These are phyloP conservation scores for Sarocladium brachiariae DNA, from an alignment of 2,329 filamentous ascomycete genomes.

Conservation along the genomic window DNA sequence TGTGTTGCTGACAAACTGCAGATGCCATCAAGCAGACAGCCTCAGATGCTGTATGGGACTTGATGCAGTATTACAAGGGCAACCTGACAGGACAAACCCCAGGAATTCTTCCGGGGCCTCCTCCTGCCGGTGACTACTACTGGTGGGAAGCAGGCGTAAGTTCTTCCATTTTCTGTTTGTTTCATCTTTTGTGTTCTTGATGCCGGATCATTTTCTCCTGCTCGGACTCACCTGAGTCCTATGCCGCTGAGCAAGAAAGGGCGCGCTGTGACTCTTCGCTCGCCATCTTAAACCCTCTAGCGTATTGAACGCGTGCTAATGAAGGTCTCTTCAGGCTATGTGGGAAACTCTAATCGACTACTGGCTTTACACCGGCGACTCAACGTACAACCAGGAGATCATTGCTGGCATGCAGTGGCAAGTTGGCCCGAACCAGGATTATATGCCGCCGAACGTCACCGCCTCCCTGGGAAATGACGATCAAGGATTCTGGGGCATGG, in stretches of 20 bases:
- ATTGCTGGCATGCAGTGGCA: slow-evolving; percentile 47
- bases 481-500: slow-evolving; percentile 63
- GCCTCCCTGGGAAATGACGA: slow-evolving; percentile 55
- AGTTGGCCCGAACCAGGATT: slow-evolving; percentile 44
- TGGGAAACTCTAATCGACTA: slow-evolving; percentile 57
- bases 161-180: too few species aligned
- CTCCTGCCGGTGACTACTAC: slow-evolving; percentile 45
- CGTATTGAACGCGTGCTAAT: neutral
- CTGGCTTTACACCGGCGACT: slow-evolving; percentile 55
- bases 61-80: slow-evolving; percentile 40
- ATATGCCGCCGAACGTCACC: slow-evolving; percentile 49
- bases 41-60: slow-evolving; percentile 33
- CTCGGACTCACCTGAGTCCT: neutral
- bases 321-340: slow-evolving; percentile 17
- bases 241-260: too few species aligned
- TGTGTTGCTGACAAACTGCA: slow-evolving; percentile 12
- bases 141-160: slow-evolving; percentile 52
- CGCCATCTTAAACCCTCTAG: too few species aligned
- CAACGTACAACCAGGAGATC: slow-evolving; percentile 47
- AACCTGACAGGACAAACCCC: slow-evolving; percentile 36
- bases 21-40: slow-evolving; percentile 33
- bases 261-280: too few species aligned
- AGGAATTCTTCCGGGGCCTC: slow-evolving; percentile 42
- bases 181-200: neutral
- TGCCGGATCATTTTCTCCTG: neutral